Evolutionary conservation across 1,139 yeast genomes (phyloP), one percentile per base, ranked within the genome.

Genomic region (Pichia sp.): DNA sequence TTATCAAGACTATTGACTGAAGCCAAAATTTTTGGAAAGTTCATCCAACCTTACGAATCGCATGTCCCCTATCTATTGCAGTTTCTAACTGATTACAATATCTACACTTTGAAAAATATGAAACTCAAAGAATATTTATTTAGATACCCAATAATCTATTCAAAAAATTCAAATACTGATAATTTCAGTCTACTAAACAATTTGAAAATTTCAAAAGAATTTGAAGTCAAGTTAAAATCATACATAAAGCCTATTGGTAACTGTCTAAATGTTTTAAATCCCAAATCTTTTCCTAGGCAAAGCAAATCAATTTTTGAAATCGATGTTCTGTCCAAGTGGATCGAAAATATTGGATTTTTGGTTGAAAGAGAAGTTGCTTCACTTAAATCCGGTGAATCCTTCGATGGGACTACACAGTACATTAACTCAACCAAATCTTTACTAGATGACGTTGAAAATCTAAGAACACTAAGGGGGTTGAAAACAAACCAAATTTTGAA

Each of bases 41-140:
- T 51, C 8, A 50, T 51, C 27, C 79, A 78, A 42, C 77, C 80
- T 0, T 85, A 70, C 57, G 98, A 92, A 56, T 72, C 90, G 0
- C 97, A 92, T 58, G 71, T 92, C 10, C 94, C 96, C 0, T 81
- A 69, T 55, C 60, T 76, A 1, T 62, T 87, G 26, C 97, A 92
- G 57, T 87, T 92, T 58, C 63, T 86, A 37, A 71, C 86, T 0
- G 98, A 94, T 58, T 87, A 73, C 62, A 90, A 90, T 57, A 64
- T 90, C 36, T 86, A 74, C 60, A 95, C 96, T 0, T 86, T 97
- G 61, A 81, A 83, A 5, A 84, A 94, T 88, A 51, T 92, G 35
- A 66, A 71, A 27, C 45, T 73, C 48, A 47, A 52, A 33, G 44
- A 56, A 2, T 59, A 64, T 38, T 66, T 60, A 45, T 72, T 72